Base-by-base conservation (phyloP, 2,329 filamentous ascomycete species). In the Penicillium sp. region DNA sequence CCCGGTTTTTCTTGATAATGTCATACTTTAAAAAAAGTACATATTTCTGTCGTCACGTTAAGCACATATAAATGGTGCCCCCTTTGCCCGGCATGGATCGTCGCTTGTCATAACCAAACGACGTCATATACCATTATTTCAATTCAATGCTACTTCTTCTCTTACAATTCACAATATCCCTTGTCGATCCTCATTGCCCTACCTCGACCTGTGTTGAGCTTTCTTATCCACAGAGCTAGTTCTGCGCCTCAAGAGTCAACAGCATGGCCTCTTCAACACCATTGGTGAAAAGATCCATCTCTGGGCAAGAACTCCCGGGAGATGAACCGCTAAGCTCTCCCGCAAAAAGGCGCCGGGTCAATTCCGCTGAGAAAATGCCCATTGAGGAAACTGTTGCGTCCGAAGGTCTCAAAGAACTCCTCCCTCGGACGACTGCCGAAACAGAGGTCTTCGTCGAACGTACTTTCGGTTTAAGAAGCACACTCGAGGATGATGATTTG, bases 341-440 rank as follows among this genome's bases (percentile, higher is more conserved):
- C 20, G 35, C 43, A 24, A 53, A 53, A 40, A 53, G 29, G 35
- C 51, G 51, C 43, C 34, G 51, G 18, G 44, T 53, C 16, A 34
- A n/a, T 22, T 14, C 16, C 24, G 18, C 26, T 20, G 35, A 48
- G 8, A 29, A 20, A 7, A 8, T 18, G 1, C 6, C n/a, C 6
- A 22, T 10, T 18, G 51, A 34, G 5, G 24, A 16, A n/a, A 22
- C 35, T 13, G 35, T 18, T 7, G 14, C 18, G 0, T 13, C 43
- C 5, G 26, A 31, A 26, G 5, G 10, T 16, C 11, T 11, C 11
- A 18, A 16, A 40, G 35, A 53, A 10, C 18, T 10, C n/a, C 11
- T 24, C 13, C 8, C 26, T 14, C 43, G 24, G 14, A 20, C 32
- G 5, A 13, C 35, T n/a, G 5, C 35, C 4, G 10, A 29, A 40